Percentiles rank a stretch among this genome's conserved stretches.
Conservation (phyloP, 805 yeast genomes). For the Ogataea henricii region DNA sequence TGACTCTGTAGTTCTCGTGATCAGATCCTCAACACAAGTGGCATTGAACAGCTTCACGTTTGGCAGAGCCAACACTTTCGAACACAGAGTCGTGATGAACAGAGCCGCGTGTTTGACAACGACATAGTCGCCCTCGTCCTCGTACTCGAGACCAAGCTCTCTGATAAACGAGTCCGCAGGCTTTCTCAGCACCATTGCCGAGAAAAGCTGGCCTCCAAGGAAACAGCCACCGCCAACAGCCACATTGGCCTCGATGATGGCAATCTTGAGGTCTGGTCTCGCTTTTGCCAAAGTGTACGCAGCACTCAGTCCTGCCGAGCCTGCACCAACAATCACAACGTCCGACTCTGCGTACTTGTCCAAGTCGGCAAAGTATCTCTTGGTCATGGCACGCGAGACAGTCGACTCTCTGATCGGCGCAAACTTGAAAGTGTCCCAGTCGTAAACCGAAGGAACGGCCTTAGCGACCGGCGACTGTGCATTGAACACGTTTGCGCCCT, state of each 20-base stretch:
- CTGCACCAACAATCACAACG: slow-evolving; percentile 76
- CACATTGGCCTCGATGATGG: slow-evolving; percentile 73
- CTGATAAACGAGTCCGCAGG: slow-evolving; percentile 73
- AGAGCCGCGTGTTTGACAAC: slow-evolving; percentile 81
- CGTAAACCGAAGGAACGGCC: slow-evolving; percentile 37
- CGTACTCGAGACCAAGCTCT: slow-evolving; percentile 64
- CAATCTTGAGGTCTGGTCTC: slow-evolving; percentile 74
- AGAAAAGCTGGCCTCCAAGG: slow-evolving; percentile 75
- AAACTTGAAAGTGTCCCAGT: slow-evolving; percentile 70
- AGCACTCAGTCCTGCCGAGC: slow-evolving; percentile 74
- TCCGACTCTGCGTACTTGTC: slow-evolving; percentile 77
- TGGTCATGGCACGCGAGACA: slow-evolving; percentile 80
- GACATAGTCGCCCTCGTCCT: slow-evolving; percentile 79
- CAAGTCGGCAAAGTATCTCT: slow-evolving; percentile 68
- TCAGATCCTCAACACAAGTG: slow-evolving; percentile 77
- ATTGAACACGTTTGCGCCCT: slow-evolving; percentile 27
- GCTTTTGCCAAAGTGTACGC: slow-evolving; percentile 73
- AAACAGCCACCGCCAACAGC: slow-evolving; percentile 82
- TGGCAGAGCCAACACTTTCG: slow-evolving; percentile 70
- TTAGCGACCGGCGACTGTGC: slow-evolving; percentile 30
- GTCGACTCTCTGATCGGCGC: slow-evolving; percentile 77
- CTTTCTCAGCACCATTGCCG: slow-evolving; percentile 78
- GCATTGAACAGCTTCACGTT: slow-evolving; percentile 79
- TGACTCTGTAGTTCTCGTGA: slow-evolving; percentile 63
- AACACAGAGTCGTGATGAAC: slow-evolving; percentile 69